Evolutionary conservation across 176 grass and related monocot species (phyloP), one percentile per base, ranked within the genome.

Genomic region (Avena insularis): DNA sequence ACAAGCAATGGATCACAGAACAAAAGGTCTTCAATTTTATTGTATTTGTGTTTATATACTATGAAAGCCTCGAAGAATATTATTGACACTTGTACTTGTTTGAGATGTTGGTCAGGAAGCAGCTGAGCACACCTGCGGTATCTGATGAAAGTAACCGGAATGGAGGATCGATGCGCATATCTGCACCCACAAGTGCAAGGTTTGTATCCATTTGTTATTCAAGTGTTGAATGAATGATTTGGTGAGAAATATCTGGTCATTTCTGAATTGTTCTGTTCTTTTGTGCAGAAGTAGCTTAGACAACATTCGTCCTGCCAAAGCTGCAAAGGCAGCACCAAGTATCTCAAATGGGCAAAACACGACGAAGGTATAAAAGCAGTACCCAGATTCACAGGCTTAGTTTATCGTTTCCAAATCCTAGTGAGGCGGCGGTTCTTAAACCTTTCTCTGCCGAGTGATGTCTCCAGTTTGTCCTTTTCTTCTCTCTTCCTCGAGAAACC

Each of bases 101-200:
- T 90, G 85, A 84, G 11, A 49, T 82, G 56, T 58, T 91, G 67
- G 20, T 53, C 85, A 91, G 90, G 86, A 91, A 91, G 70, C 82
- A 91, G 38, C 50, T 69, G 25, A 90, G 83, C 67, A 81, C 49
- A 45, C 76, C 77, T 0, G 82, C 21, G 4, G n/a, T 20, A 80
- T 75, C 55, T 8, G 76, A 84, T 33, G 81, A 75, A 80, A 88
- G 68, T 68, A 69, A 45, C 27, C 2, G 1, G 2, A 91, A 61
- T 51, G 76, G 60, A 77, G 51, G 60, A 88, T 45, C 68, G 69
- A 43, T 33, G 20, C 51, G 29, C 60, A 87, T 8, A 45, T 84
- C 85, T 61, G 61, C 82, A 68, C 68, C 85, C 53, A 21, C 75
- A 61, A 87, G 76, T 80, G 38, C 76, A 87, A 91, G 89, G 89